These are phyloP conservation scores for Fennellomyces sp. DNA, from an alignment of 371 early-diverging fungal species.

Conservation along the genomic window DNA sequence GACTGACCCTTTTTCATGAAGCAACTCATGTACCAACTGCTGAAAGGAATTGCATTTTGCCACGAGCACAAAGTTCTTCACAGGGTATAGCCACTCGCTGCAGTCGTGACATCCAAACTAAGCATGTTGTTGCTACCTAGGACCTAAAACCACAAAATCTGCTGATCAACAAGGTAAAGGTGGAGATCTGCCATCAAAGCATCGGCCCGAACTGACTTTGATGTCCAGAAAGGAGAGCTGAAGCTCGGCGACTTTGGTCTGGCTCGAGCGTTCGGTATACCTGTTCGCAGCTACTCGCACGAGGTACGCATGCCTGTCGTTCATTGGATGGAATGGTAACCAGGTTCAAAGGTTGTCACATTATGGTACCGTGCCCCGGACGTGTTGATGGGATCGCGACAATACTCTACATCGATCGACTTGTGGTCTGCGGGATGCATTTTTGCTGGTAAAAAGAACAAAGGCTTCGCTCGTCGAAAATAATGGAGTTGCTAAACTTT, in stretches of 20 bases:
- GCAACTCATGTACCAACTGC: constrained; percentile 82
- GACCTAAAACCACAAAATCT: constrained; percentile 90
- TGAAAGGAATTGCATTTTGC: constrained; percentile 82
- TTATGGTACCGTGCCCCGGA: constrained; percentile 98
- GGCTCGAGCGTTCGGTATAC: constrained; percentile 96
- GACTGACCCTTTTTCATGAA: constrained; percentile 24
- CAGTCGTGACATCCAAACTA: no score
- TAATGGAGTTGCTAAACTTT: not conserved
- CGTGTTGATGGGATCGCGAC: constrained; percentile 97
- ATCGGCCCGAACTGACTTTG: not conserved
- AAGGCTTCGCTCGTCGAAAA: not conserved
- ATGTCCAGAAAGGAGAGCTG: constrained; percentile 75
- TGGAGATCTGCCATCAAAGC: no score
- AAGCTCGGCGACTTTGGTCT: constrained; percentile 98
- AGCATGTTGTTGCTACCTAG: constrained; percentile 31
- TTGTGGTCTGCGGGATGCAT: constrained; percentile 99
- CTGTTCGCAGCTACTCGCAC: constrained; percentile 96
- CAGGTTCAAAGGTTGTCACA: constrained; percentile 73
- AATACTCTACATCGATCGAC: constrained; percentile 98
- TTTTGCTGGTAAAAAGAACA: constrained; percentile 83
- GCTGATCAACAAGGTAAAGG: constrained; percentile 69
- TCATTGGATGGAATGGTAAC: constrained; percentile 1
- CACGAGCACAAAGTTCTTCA: constrained; percentile 84
- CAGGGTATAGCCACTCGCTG: constrained; percentile 46
- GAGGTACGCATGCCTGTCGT: constrained; percentile 70